Conservation (phyloP, 805 yeast species). For the Nakazawaea siamensis region DNA sequence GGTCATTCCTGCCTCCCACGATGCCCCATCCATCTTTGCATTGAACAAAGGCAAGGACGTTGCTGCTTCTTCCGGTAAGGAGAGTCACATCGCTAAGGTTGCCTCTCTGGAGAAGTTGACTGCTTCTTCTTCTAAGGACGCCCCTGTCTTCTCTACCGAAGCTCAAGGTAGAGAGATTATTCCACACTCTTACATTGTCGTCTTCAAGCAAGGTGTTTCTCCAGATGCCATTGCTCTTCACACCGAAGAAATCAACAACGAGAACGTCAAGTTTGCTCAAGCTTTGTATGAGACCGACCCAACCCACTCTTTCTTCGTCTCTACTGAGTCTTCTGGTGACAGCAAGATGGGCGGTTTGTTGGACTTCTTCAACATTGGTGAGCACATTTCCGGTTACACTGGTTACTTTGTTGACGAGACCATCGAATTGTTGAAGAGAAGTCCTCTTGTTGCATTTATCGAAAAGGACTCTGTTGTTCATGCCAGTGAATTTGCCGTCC, state of each 20-base stretch:
- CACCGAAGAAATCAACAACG: conserved; percentile 52
- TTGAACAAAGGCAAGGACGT: conserved; percentile 12
- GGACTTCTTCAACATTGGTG: conserved; percentile 39
- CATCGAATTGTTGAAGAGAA: conserved; percentile 54
- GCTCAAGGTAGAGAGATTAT: conserved; percentile 38
- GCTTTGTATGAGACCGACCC: conserved; percentile 24
- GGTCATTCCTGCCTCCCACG: conserved; percentile 43
- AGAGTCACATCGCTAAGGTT: not conserved
- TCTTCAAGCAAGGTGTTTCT: conserved; percentile 60
- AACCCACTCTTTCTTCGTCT: conserved; percentile 29
- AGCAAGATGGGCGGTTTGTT: conserved; percentile 40
- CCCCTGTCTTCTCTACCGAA: conserved; percentile 40
- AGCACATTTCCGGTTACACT: conserved; percentile 65
- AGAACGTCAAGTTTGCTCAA: conserved; percentile 37
- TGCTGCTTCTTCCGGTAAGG: conserved; percentile 25
- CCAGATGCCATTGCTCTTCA: conserved; percentile 54
- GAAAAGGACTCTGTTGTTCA: conserved; percentile 70
- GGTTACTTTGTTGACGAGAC: conserved; percentile 77
- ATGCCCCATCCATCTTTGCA: conserved; percentile 13
- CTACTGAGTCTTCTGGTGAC: conserved; percentile 16
- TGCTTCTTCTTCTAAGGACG: conserved; percentile 17
- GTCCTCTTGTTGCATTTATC: conserved; percentile 49
- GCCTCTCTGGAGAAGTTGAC: conserved; percentile 10
- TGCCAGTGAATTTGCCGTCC: conserved; percentile 55
- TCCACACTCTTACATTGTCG: conserved; percentile 77